These are phyloP conservation scores for Rhizopus arrhizus DNA, from an alignment of 371 early-diverging fungal genomes.

Conservation along the genomic window DNA sequence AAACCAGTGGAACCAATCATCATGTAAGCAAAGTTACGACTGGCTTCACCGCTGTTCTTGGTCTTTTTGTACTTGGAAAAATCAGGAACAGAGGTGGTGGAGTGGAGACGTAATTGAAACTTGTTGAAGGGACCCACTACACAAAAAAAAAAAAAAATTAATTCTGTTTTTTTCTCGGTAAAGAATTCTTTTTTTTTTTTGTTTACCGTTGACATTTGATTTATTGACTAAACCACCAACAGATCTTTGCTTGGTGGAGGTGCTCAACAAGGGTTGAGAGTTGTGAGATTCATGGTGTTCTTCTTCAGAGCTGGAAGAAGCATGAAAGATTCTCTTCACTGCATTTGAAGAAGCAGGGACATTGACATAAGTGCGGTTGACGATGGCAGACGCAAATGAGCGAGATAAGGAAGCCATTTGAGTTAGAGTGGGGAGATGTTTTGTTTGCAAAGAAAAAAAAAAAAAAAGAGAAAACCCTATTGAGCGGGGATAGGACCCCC, in stretches of 20 bases:
- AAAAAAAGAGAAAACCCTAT: constrained; percentile 3
- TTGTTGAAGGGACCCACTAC: constrained; percentile 40
- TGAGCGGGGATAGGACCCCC: constrained; percentile 6
- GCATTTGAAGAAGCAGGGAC: constrained; percentile 45
- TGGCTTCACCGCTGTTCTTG: constrained; percentile 64
- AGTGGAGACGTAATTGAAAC: constrained; percentile 59
- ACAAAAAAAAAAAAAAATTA: constrained; percentile 4
- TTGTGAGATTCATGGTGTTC: constrained; percentile 35
- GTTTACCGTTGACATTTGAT: constrained; percentile 39
- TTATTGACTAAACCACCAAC: constrained; percentile 38
- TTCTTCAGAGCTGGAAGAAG: constrained; percentile 41
- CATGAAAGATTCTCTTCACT: constrained; percentile 36
- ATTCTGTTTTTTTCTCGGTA: not conserved
- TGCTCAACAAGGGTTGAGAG: constrained; percentile 35
- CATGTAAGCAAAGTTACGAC: constrained; percentile 87
- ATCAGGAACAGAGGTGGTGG: constrained; percentile 67
- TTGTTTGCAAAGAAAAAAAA: not conserved
- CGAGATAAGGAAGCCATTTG: constrained; percentile 50
- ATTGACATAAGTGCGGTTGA: constrained; percentile 45
- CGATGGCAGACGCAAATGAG: constrained; percentile 43
- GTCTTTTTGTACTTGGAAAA: constrained; percentile 68
- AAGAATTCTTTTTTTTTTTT: constrained; percentile 4
- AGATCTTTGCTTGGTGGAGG: constrained; percentile 42
- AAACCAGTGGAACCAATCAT: constrained; percentile 93
- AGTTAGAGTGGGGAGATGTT: constrained; percentile 7